Evolutionary conservation across 805 yeast genomes (phyloP).

Genomic region (Suhomyces vadensis): DNA sequence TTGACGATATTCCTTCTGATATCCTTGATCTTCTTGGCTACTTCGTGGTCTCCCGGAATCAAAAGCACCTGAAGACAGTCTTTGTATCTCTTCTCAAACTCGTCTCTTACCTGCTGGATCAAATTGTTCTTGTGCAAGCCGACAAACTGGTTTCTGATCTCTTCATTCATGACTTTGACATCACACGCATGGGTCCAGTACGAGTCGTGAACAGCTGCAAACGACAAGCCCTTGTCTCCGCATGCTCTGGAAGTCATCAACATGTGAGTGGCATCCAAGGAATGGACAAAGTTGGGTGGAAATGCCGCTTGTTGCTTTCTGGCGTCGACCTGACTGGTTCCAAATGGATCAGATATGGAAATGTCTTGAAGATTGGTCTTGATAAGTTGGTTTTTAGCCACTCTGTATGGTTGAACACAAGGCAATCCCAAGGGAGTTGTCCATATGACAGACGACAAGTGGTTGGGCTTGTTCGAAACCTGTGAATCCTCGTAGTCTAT

Average conservation of each 20-base stretch:
- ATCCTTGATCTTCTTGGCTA: slow-evolving; percentile 50
- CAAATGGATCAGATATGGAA: slow-evolving; percentile 85
- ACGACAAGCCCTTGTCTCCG: slow-evolving; percentile 60
- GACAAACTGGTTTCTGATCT: slow-evolving; percentile 78
- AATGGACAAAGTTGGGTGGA: slow-evolving; percentile 94
- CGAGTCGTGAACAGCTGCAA: slow-evolving; percentile 97
- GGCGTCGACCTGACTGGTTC: slow-evolving; percentile 76
- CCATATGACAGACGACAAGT: slow-evolving; percentile 92
- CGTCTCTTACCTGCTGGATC: slow-evolving; percentile 67
- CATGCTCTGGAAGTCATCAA: slow-evolving; percentile 81
- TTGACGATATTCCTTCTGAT: slow-evolving; percentile 51
- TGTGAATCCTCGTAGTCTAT: slow-evolving; percentile 53
- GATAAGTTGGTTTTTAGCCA: slow-evolving; percentile 61
- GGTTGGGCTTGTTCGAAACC: slow-evolving; percentile 50
- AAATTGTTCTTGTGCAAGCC: slow-evolving; percentile 72
- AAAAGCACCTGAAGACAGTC: slow-evolving; percentile 63
- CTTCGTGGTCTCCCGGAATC: slow-evolving; percentile 52
- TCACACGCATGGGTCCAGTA: slow-evolving; percentile 97
- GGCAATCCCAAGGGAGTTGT: slow-evolving; percentile 95
- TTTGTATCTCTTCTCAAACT: slow-evolving; percentile 77
- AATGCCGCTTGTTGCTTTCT: slow-evolving; percentile 90
- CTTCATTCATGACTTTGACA: slow-evolving; percentile 66
- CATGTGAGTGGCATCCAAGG: slow-evolving; percentile 97
- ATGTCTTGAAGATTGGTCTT: slow-evolving; percentile 86
- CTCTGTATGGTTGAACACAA: slow-evolving; percentile 94